Conservation (phyloP, 345 rosid genomes). For the Lepidium didymum region DNA sequence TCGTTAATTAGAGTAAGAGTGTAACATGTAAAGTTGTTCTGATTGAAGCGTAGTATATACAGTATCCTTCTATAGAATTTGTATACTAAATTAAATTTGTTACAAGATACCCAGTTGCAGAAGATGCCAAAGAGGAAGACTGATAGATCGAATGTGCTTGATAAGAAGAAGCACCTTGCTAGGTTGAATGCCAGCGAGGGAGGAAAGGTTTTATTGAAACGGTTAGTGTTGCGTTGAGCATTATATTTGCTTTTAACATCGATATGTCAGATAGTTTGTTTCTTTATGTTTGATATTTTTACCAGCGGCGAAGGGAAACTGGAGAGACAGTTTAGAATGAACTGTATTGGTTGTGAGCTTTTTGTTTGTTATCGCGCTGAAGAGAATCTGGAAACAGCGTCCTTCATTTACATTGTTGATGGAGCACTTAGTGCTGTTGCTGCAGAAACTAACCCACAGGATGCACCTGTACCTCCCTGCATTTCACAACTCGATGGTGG, state of each 20-base stretch:
- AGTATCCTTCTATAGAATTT: background rate
- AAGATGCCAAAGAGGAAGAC: conserved; percentile 96
- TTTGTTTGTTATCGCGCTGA: conserved; percentile 93
- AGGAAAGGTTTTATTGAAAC: conserved; percentile 79
- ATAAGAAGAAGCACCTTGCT: conserved; percentile 90
- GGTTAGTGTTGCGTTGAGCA: conserved; percentile 31
- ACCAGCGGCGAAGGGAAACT: conserved; percentile 83
- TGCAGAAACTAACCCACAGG: conserved; percentile 96
- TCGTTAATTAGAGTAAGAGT: background rate
- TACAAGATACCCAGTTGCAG: conserved; percentile 95
- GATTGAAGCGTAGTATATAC: background rate
- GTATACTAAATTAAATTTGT: conserved; percentile 34
- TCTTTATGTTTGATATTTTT: background rate
- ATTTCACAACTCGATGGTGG: conserved; percentile 85
- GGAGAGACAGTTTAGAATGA: conserved; percentile 98
- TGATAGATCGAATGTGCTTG: conserved; percentile 78
- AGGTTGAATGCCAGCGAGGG: conserved; percentile 66
- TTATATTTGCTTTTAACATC: background rate
- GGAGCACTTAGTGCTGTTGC: conserved; percentile 85
- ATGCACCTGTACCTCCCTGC: conserved; percentile 96
- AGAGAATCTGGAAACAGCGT: conserved; percentile 68
- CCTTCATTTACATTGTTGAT: conserved; percentile 67
- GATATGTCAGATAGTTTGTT: background rate
- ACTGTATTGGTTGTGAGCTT: conserved; percentile 79
- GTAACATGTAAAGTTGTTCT: background rate